Conservation (phyloP, 345 rosid genomes). For the Fremontodendron californicum region DNA sequence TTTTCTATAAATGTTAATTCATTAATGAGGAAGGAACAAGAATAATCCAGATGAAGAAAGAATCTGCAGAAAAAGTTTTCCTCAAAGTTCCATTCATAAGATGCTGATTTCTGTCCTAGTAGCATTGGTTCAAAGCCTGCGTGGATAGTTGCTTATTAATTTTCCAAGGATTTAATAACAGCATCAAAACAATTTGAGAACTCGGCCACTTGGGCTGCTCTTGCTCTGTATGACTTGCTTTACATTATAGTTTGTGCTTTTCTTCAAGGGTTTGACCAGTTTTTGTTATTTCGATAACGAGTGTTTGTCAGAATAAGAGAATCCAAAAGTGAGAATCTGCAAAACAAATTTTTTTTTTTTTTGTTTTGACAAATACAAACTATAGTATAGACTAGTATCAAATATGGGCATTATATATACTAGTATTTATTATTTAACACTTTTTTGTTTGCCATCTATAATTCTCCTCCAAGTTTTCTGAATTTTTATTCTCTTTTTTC, state of each 20-base stretch:
- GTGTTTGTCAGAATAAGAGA: not conserved
- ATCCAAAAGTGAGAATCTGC: not conserved
- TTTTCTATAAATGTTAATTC: not conserved
- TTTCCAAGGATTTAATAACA: not conserved
- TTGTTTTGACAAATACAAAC: not conserved
- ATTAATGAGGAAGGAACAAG: not conserved
- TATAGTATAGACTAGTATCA: not conserved
- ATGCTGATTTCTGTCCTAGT: not conserved
- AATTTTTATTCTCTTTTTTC: not conserved
- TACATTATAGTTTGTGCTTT: not conserved
- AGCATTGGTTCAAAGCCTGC: not conserved
- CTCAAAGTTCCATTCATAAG: not conserved
- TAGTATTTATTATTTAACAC: no score
- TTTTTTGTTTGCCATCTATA: not conserved
- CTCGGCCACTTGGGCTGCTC: not conserved
- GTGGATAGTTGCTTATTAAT: not conserved
- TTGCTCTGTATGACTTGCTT: not conserved
- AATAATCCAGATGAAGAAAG: not conserved
- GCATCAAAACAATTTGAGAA: not conserved
- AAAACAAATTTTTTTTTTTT: not conserved
- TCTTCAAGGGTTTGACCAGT: not conserved
- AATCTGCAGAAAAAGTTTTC: not conserved
- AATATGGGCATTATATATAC: not conserved
- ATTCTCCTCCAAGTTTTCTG: not conserved
- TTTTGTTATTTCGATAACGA: not conserved